Percentiles rank a stretch among this genome's conserved stretches.
These are phyloP conservation scores for Pseudogymnoascus sp. DNA, from an alignment of 2,329 filamentous ascomycete genomes.

Conservation along the genomic window DNA sequence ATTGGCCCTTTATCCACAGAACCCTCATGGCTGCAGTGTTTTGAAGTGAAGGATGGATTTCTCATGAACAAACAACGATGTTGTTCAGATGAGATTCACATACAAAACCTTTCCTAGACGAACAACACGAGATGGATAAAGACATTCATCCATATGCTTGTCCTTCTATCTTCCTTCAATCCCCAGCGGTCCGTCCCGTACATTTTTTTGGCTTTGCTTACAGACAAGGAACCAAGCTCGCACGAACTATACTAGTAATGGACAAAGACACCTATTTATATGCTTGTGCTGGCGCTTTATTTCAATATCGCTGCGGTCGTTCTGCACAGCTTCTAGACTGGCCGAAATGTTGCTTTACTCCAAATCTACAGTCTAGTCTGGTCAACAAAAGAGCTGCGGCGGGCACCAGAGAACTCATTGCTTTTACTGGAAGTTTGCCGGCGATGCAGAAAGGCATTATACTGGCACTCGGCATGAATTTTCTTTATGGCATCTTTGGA, in stretches of 20 bases:
- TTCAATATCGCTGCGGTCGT: neutral
- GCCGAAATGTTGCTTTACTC: neutral
- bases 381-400: neutral
- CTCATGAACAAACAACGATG: neutral
- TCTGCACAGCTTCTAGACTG: neutral
- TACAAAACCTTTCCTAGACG: neutral
- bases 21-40: neutral
- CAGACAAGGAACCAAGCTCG: neutral
- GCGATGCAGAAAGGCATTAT: neutral
- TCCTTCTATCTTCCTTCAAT: neutral
- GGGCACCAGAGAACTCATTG: neutral
- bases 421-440: neutral
- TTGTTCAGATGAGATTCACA: conserved; percentile 7
- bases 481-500: neutral
- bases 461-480: neutral
- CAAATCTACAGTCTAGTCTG: neutral
- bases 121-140: neutral
- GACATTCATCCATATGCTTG: neutral
- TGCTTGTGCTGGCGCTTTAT: neutral
- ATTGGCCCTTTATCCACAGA: neutral
- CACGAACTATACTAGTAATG: neutral
- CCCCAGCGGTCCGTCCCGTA: neutral
- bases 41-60: neutral
- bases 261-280: neutral
- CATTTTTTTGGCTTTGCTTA: neutral